Percentiles rank a stretch among this genome's conserved stretches.
phyloP scores from a whole-genome alignment of 768 basidiomycete species.

The Megacollybia marginata region DNA sequence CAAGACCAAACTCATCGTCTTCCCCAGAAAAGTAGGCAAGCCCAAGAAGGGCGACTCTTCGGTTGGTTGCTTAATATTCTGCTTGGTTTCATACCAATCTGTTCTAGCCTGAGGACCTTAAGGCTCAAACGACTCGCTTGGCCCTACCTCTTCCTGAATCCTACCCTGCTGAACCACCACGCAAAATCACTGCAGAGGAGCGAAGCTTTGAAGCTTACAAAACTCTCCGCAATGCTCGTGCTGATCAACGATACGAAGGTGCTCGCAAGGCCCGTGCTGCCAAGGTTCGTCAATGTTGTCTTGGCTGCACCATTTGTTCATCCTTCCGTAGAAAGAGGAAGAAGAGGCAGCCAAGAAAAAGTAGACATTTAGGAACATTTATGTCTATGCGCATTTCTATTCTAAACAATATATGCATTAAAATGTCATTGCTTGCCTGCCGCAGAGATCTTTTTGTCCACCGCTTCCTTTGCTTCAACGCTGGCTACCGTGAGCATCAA shows the following conservation, averaged over 20 bases:
- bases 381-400: slow-evolving; percentile 11
- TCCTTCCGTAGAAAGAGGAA: slow-evolving; percentile 62
- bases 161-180: slow-evolving; percentile 73
- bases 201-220: slow-evolving; percentile 83
- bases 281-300: slow-evolving; percentile 53
- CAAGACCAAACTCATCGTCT: slow-evolving; percentile 89
- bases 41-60: slow-evolving; percentile 93
- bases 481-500: slow-evolving; percentile 79
- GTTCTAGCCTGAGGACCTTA: slow-evolving; percentile 73
- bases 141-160: slow-evolving; percentile 60
- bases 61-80: slow-evolving; percentile 40
- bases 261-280: slow-evolving; percentile 77
- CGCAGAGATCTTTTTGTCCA: slow-evolving; percentile 33
- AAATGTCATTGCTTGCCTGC: neutral
- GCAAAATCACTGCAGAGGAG: slow-evolving; percentile 89
- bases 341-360: slow-evolving; percentile 93
- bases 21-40: slow-evolving; percentile 93
- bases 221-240: slow-evolving; percentile 80
- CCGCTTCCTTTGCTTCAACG: slow-evolving; percentile 58
- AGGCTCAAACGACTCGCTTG: slow-evolving; percentile 64
- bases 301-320: slow-evolving; percentile 10
- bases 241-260: slow-evolving; percentile 80
- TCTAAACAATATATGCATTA: neutral
- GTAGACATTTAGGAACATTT: slow-evolving; percentile 31
- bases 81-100: neutral